Base-by-base conservation (phyloP, 805 yeast species). In the Lachancea dasiensis region DNA sequence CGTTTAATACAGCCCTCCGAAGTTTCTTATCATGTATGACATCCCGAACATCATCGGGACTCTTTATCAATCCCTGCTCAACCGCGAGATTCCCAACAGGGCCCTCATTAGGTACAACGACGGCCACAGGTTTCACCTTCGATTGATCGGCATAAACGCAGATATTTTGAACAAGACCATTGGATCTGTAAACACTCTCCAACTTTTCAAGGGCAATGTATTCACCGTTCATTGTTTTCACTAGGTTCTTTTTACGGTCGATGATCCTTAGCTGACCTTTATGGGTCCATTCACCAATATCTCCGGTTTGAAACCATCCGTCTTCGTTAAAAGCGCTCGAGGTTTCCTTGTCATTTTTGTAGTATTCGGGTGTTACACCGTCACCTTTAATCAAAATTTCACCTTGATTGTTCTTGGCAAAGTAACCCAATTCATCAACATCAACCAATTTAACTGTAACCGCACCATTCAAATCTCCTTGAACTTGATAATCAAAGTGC, bases 221-320 rank as follows among this genome's bases (percentile, higher is more conserved):
- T 69, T 92, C 98, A 66, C 98, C 98, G 61, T 92, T 90, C 54
- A 76, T 72, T 14, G 98, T 92, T 73, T 92, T 92, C 52, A 92
- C 95, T 64, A 92, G 72, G 63, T 92, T 92, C 79, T 92, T 92
- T 71, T 78, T 85, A 61, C 98, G 83, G 67, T 92, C 98, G 60
- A 92, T 84, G 44, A 92, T 70, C 58, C 73, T 77, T 56, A 92
- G 70, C 41, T 77, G 80, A 48, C 97, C 97, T 47, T 70, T 72
- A 19, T 77, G 44, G 29, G 89, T 73, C 95, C 96, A 86, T 69
- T 86, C 87, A 58, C 90, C 96, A 63, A 92, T 86, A 63, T 92
- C 98, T 63, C 98, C 98, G 23, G 97, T 92, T 59, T 70, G 73
- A 70, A 92, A 92, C 97, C 97, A 92, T 17, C 89, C 94, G 51